A percentile compares a stretch with the other conserved stretches of the same genome.
These are phyloP conservation scores for Maudiozyma humilis DNA, from an alignment of 1,139 yeast species.

Conservation along the genomic window DNA sequence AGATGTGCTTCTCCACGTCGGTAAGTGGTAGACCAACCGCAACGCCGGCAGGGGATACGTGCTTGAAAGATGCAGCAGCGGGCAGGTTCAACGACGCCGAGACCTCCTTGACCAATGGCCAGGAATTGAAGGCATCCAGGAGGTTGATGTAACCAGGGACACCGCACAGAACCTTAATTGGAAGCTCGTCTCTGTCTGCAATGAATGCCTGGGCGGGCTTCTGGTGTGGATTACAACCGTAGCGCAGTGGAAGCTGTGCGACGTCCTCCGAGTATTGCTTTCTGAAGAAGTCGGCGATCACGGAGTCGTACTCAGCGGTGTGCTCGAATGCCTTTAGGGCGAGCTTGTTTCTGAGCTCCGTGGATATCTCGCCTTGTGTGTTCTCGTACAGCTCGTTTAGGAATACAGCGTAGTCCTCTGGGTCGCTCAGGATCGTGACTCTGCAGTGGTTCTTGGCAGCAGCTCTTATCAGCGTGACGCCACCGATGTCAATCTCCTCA, in stretches of 20 bases:
- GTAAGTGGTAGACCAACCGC: conserved; percentile 92
- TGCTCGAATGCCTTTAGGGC: conserved; percentile 97
- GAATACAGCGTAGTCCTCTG: conserved; percentile 81
- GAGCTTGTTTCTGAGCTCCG: conserved; percentile 66
- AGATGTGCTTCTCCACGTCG: conserved; percentile 87
- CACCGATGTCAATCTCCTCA: conserved; percentile 97
- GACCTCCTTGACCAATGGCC: conserved; percentile 97
- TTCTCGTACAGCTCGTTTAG: conserved; percentile 53
- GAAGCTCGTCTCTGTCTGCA: conserved; percentile 67
- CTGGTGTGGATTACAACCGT: conserved; percentile 98
- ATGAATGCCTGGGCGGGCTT: conserved; percentile 98
- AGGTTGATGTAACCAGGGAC: conserved; percentile 96
- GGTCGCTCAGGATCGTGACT: conserved; percentile 91
- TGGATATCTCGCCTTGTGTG: conserved; percentile 56
- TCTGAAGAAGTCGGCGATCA: conserved; percentile 94
- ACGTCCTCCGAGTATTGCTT: conserved; percentile 88
- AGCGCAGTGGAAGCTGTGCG: conserved; percentile 87
- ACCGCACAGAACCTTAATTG: conserved; percentile 88
- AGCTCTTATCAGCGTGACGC: conserved; percentile 93
- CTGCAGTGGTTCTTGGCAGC: conserved; percentile 97
- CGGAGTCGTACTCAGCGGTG: conserved; percentile 94
- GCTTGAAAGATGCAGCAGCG: conserved; percentile 98
- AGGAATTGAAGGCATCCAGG: conserved; percentile 91
- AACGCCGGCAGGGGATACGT: conserved; percentile 97
- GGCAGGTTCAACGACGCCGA: conserved; percentile 91